Base-by-base conservation (phyloP, 2,329 filamentous ascomycete genomes). In the Xylariaceae sp. region DNA sequence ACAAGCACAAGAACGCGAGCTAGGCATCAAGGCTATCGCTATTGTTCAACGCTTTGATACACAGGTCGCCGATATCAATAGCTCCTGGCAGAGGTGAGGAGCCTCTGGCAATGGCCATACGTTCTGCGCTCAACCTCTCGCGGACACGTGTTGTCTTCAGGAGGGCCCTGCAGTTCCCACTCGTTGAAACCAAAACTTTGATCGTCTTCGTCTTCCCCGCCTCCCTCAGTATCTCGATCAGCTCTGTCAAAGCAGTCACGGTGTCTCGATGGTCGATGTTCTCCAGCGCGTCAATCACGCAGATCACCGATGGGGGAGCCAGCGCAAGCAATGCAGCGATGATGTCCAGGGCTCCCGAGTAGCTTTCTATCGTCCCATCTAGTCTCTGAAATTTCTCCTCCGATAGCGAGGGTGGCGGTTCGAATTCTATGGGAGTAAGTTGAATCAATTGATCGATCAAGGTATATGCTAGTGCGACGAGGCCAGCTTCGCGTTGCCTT, bases 201-300 rank as follows among this genome's bases (percentile, higher is more conserved):
- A 37, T 17, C 18, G 13, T 34, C 22, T 13, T 13, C 8, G 22
- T 19, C 2, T 16, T 3, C 19, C 19, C 17, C 3, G 37, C 32
- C 16, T 9, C 28, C 9, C 29, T 34, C 4, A 41, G 13, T 15
- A 41, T 38, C 1, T 44, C 28, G n/a, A 41, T 29, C 12, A 41
- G 32, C 30, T 19, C 26, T 12, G 19, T 34, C 4, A 46, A 19
- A 2, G 26, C 15, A 4, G 4, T 12, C 9, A 38, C 30, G 2
- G 37, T 43, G 6, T 43, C 28, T 3, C 19, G 9, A 17, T 17
- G 26, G 13, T 46, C 44, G 3, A 46, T 24, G 12, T 19, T 26
- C n/a, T 42, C 37, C 8, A 46, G 15, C 12, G 38, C 44, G 8
- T 37, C 29, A n/a, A 46, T 40, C 1, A 43, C 34, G 30, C 34